Evolutionary conservation across 2,329 filamentous ascomycete genomes (phyloP), one percentile per base, ranked within the genome.

Genomic region (Rhexocercosporidium sp.): DNA sequence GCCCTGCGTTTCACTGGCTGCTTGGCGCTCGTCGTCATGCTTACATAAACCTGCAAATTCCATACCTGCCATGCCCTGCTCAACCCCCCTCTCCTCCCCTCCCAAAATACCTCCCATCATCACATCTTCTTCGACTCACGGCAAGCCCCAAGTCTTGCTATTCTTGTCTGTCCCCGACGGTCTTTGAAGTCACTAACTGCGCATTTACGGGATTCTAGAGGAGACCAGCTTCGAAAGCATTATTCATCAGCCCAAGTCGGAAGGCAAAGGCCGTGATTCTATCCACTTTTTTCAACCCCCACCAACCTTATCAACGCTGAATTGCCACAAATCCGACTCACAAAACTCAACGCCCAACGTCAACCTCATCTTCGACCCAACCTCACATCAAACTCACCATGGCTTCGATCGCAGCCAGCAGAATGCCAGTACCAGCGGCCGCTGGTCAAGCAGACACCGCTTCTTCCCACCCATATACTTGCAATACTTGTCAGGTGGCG

Each of bases 401-500:
- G 86, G 83, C 85, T 68, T 83, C 82, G 20, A 80, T 83, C 62
- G 74, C 79, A 53, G 78, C 76, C 60, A 80, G 74, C 72, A 76
- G 81, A 64, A 49, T 67, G 64, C 73, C 71, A 64, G 73, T 70
- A 29, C 59, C 70, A 37, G 60, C 65, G 3, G 29, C 57, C 3
- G 39, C 64, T 14, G 64, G 54, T 6, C 62, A 68, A 34, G 60
- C 72, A 67, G 76, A 77, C 62, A 72, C 82, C 22, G 77, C 78
- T 22, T 78, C 86, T 37, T 85, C 90, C 29, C 93, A 97, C 78
- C 95, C 96, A 1, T 99, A 95, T 82, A 98, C 95, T 65, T 99
- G 96, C 88, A 99, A 98, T 81, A 96, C 94, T 66, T 99, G 96
- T 78, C 93, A 97, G 79, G 94, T 99, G 74, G 96, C 95, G 62